phyloP scores from a whole-genome alignment of 2,329 filamentous ascomycete genomes.

The Claviceps arundinis region DNA sequence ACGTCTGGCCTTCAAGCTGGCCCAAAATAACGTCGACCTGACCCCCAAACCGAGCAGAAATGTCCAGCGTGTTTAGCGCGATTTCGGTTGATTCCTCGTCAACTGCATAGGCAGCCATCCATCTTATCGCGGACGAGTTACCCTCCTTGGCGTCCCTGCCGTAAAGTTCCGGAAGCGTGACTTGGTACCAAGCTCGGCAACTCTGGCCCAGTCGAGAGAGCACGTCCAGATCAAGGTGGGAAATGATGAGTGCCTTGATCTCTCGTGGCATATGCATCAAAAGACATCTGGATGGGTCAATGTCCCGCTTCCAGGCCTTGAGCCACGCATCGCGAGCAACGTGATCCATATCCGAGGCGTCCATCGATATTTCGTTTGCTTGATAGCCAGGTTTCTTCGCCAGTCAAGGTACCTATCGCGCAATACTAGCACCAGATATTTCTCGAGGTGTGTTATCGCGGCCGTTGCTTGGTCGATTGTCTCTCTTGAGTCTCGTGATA shows the following conservation, averaged over 20 bases:
- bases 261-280: not conserved
- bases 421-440: too few species aligned
- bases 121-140: conserved; percentile 1
- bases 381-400: too few species aligned
- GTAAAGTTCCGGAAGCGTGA: not conserved
- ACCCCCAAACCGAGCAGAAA: not conserved
- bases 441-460: too few species aligned
- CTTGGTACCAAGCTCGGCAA: not conserved
- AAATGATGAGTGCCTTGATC: not conserved
- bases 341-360: too few species aligned
- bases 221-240: not conserved
- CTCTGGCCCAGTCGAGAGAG: not conserved
- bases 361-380: too few species aligned
- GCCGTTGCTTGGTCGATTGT: too few species aligned
- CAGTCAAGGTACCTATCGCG: too few species aligned
- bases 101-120: not conserved
- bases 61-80: not conserved
- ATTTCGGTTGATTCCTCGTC: not conserved
- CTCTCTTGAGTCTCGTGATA: too few species aligned
- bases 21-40: not conserved
- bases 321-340: not conserved
- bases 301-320: not conserved
- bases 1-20: not conserved
- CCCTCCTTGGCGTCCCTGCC: not conserved
- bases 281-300: not conserved